phyloP scores from a whole-genome alignment of 2,329 filamentous ascomycete genomes.

The Dactylellina parvicollis region DNA sequence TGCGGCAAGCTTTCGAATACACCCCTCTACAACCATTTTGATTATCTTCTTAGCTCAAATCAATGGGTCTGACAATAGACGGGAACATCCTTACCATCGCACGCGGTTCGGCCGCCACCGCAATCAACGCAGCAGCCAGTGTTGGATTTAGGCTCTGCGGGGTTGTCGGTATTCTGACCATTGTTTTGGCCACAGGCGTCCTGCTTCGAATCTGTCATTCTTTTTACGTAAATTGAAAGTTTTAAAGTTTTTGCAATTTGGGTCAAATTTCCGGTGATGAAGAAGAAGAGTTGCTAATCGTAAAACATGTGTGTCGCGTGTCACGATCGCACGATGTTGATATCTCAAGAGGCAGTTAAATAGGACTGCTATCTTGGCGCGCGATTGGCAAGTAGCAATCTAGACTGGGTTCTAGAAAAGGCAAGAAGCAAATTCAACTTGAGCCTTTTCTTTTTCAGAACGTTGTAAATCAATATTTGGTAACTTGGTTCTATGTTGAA shows the following conservation, averaged over 20 bases:
- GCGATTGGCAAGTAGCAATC: no score
- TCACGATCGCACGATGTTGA: no score
- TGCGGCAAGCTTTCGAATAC: constrained; percentile 17
- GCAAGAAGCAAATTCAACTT: no score
- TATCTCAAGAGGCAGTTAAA: no score
- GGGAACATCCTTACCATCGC: constrained; percentile 7
- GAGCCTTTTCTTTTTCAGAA: no score
- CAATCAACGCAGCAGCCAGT: constrained; percentile 25
- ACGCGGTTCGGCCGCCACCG: constrained; percentile 4
- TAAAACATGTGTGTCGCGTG: no score
- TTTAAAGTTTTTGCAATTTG: neutral
- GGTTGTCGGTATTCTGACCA: neutral
- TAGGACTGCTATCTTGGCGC: no score
- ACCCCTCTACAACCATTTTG: neutral
- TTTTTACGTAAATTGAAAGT: neutral
- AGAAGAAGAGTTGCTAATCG: no score
- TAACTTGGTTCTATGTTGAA: no score
- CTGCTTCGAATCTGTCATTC: neutral
- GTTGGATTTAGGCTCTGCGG: neutral
- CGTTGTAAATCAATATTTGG: no score
- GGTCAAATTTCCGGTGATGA: no score
- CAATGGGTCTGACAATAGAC: neutral
- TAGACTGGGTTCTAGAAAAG: no score
- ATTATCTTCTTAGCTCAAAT: neutral
- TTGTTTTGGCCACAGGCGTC: neutral